Base-by-base conservation (phyloP, 306 rosid species). In the Sechiopsis laciniata region DNA sequence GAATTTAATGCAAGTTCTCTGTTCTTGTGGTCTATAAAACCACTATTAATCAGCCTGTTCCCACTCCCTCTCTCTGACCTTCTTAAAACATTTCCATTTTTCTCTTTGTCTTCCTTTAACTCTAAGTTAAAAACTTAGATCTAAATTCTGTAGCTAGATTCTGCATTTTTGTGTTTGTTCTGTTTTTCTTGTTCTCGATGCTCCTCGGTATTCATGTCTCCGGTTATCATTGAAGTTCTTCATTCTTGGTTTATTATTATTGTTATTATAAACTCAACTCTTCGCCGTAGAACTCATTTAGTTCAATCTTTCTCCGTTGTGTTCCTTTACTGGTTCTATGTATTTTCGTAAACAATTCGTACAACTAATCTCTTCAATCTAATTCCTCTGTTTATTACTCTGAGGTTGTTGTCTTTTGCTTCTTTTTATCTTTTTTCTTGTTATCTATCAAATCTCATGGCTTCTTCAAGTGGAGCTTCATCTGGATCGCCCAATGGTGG, bases 261-360 rank as follows among this genome's bases (percentile, higher is more conserved):
- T 26, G 2, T 2, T 26, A 26, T 26, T 84, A 85, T 87, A 75
- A 87, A 87, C 84, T 87, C 92, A 72, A 80, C 84, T 76, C 78
- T 87, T 48, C 79, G 87, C 64, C 89, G 89, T 84, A 83, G 92
- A 81, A 84, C 89, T 85, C 92, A 83, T 40, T 65, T 65, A 40
- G 71, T 65, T 42, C 71, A 65, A 17, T 65, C 71, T 0, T 42
- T 57, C 89, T 85, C 92, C 13, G 92, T 85, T 61, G 88, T 77
- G 14, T 88, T 88, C 78, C 92, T 88, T 69, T 88, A 88, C 77
- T 88, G 92, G 92, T 75, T 88, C 45, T 88, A 88, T 10, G 63
- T 53, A 19, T 72, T 72, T 63, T 72, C 75, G 7, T 72, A 3
- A 55, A 26, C 2, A 26, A 26, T 26, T 26, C 2, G 19, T 4